Conservation (phyloP, 2,329 filamentous ascomycete genomes). For the Calycina marina region DNA sequence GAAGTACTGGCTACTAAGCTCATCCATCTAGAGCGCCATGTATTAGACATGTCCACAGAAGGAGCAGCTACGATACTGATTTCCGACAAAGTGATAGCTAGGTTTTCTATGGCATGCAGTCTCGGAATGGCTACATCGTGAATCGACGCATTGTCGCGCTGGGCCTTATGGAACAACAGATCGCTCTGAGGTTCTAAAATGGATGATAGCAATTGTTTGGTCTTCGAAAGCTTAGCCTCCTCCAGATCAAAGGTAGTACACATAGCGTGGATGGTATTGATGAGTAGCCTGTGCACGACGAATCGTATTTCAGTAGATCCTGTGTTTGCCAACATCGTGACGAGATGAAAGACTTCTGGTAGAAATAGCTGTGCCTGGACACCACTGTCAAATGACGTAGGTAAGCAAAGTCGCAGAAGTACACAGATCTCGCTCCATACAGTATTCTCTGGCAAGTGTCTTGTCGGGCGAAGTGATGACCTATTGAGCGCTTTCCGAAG, state of each 20-base stretch:
- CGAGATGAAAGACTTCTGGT: constrained; percentile 55
- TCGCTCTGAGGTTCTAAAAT: constrained; percentile 46
- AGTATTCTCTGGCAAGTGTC: constrained; percentile 47
- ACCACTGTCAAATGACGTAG: constrained; percentile 52
- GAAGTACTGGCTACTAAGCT: constrained; percentile 57
- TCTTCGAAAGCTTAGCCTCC: constrained; percentile 31
- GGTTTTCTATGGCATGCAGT: constrained; percentile 37
- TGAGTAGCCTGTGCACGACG: constrained; percentile 46
- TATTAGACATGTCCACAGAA: constrained; percentile 48
- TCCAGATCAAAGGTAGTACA: constrained; percentile 51
- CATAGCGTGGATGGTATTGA: constrained; percentile 53
- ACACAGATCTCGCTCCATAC: constrained; percentile 59
- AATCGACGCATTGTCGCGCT: constrained; percentile 37
- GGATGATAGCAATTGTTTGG: constrained; percentile 39
- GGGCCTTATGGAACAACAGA: constrained; percentile 35
- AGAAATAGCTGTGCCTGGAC: constrained; percentile 53
- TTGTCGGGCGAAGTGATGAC: constrained; percentile 51
- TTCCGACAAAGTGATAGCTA: constrained; percentile 48
- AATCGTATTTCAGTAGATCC: constrained; percentile 41
- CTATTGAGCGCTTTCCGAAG: constrained; percentile 53
- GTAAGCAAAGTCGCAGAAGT: constrained; percentile 49
- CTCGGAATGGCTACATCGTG: constrained; percentile 32
- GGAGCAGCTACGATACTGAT: constrained; percentile 48
- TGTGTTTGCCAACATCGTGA: constrained; percentile 56
- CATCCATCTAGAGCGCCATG: constrained; percentile 61